phyloP scores from a whole-genome alignment of 176 grass and related monocot species.

The Puya raimondii region DNA sequence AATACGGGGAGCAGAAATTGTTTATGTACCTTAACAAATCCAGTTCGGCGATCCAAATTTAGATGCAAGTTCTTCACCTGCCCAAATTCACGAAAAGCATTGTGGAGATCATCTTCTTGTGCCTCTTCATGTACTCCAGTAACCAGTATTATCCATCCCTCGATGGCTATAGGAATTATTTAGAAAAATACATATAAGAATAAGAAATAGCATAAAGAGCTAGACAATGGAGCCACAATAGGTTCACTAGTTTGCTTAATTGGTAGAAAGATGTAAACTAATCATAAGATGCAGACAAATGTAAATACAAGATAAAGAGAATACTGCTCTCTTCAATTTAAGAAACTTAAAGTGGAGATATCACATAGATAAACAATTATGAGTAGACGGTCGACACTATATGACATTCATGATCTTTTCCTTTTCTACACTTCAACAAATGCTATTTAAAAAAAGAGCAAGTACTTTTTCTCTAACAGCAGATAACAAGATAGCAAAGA shows the following conservation, averaged over 20 bases:
- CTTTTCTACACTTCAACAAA: no score
- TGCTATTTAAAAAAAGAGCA: no score
- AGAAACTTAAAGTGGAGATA: no score
- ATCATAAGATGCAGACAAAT: background rate
- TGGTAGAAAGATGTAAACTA: background rate
- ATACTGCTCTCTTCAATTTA: no score
- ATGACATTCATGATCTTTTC: no score
- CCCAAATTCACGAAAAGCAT: constrained; percentile 61
- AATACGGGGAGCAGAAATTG: background rate
- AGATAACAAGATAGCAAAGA: background rate
- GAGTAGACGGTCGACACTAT: no score
- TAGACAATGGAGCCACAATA: background rate
- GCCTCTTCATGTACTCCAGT: constrained; percentile 88
- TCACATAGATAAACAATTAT: no score
- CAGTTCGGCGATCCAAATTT: constrained; percentile 77
- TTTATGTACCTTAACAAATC: constrained; percentile 69
- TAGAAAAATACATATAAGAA: background rate
- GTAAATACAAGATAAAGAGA: no score
- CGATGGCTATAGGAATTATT: constrained; percentile 44
- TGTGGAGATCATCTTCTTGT: constrained; percentile 72
- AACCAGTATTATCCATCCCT: constrained; percentile 79
- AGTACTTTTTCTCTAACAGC: background rate
- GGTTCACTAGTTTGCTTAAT: background rate
- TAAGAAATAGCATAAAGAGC: constrained; percentile 8
- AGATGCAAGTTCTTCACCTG: constrained; percentile 88